Percentiles rank a stretch among this genome's conserved stretches.
Evolutionary conservation across 2,329 filamentous ascomycete genomes (phyloP).

Genomic region (Phialophora verrucosa): DNA sequence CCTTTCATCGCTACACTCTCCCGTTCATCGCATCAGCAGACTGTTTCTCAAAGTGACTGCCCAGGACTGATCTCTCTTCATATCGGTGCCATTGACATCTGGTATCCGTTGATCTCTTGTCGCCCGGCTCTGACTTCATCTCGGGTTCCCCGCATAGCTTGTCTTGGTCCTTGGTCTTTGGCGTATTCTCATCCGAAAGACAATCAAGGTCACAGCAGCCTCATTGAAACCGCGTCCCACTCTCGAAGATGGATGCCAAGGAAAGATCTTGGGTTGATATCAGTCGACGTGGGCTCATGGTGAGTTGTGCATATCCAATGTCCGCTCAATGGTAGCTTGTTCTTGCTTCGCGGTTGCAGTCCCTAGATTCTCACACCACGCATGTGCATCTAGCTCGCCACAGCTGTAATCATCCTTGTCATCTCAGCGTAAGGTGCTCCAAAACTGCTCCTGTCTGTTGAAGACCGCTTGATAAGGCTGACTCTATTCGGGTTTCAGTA

Average conservation of each 20-base stretch:
- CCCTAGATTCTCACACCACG: not conserved
- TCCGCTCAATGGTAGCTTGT: not conserved
- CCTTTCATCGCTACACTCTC: not conserved
- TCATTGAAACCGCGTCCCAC: not conserved
- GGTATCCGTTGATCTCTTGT: not conserved
- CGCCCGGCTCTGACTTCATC: not conserved
- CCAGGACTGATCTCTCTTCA: not conserved
- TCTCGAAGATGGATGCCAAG: not conserved
- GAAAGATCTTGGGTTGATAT: not conserved
- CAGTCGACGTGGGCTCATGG: not conserved
- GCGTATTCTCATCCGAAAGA: too few species aligned
- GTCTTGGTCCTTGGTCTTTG: too few species aligned
- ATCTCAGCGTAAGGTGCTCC: constrained; percentile 25
- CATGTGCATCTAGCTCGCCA: not conserved
- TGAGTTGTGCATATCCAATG: not conserved
- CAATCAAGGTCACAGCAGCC: too few species aligned
- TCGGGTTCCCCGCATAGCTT: not conserved
- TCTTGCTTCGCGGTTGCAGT: not conserved
- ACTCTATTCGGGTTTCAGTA: constrained; percentile 16
- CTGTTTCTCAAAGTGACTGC: not conserved
- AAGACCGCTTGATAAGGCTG: not conserved
- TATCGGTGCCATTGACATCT: not conserved
- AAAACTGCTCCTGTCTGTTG: not conserved
- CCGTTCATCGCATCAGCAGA: not conserved
- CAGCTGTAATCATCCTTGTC: not conserved